Evolutionary conservation across 2,329 filamentous ascomycete genomes (phyloP).

Genomic region (Didymella exigua): DNA sequence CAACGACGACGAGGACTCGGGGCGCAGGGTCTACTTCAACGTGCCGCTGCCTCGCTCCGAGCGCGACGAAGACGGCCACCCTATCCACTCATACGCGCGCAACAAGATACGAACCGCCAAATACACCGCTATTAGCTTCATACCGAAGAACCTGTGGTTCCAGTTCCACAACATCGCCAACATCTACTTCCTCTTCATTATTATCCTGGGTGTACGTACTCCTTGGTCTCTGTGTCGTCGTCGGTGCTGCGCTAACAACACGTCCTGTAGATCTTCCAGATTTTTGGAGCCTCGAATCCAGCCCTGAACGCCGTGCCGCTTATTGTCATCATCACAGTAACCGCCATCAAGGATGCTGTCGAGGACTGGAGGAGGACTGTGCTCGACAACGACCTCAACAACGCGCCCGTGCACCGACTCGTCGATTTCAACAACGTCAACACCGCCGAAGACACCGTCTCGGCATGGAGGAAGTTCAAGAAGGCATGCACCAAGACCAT

Average conservation of each 20-base stretch:
- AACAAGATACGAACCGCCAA: constrained; percentile 99
- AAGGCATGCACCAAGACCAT: constrained; percentile 76
- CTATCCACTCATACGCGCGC: constrained; percentile 71
- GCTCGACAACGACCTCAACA: constrained; percentile 92
- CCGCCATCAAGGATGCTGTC: constrained; percentile 90
- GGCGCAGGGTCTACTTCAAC: constrained; percentile 81
- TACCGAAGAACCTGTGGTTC: constrained; percentile 96
- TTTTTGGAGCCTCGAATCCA: constrained; percentile 91
- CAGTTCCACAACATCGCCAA: constrained; percentile 99
- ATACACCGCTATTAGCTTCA: constrained; percentile 92
- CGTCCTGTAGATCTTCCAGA: constrained; percentile 80
- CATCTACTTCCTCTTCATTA: constrained; percentile 95
- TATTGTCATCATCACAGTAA: constrained; percentile 88
- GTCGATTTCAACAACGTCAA: constrained; percentile 93
- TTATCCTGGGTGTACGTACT: constrained; percentile 85
- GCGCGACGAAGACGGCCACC: constrained; percentile 80
- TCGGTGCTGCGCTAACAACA: constrained; percentile 26
- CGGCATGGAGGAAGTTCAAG: constrained; percentile 85
- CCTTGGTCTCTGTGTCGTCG: constrained; percentile 9
- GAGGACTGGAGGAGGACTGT: constrained; percentile 93
- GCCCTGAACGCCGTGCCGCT: constrained; percentile 88
- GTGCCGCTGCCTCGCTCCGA: constrained; percentile 74
- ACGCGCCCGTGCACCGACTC: constrained; percentile 89
- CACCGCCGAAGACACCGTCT: constrained; percentile 83
- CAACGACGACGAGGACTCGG: constrained; percentile 46